Percentiles rank a stretch among this genome's conserved stretches.
Evolutionary conservation across 2,329 filamentous ascomycete species (phyloP).

Genomic region (Fusarium chaquense): DNA sequence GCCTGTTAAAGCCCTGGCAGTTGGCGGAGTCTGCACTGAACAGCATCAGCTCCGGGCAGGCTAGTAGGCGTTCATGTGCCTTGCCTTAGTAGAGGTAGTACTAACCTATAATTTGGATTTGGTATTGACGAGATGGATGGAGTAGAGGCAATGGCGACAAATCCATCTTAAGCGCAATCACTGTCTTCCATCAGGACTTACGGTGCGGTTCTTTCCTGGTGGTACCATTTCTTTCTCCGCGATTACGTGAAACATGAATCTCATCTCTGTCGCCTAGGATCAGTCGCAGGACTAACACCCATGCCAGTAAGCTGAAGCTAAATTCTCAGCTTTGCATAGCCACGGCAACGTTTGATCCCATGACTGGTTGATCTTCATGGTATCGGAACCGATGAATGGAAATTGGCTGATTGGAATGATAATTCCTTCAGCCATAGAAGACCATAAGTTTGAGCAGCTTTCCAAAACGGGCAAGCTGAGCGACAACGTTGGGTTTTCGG

Average conservation of each 20-base stretch:
- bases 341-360: constrained; percentile 2
- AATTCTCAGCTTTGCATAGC: constrained; percentile 16
- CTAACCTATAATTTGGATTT: neutral
- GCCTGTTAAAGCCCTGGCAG: constrained; percentile 8
- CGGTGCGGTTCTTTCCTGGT: neutral
- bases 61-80: neutral
- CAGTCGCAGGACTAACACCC: neutral
- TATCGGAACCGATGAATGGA: neutral
- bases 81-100: neutral
- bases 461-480: constrained; percentile 18
- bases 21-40: constrained; percentile 8
- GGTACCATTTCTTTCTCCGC: neutral
- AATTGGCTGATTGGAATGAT: neutral
- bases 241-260: neutral
- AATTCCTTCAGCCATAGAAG: neutral
- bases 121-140: neutral
- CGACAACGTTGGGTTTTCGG: constrained; percentile 8
- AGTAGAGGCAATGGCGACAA: neutral
- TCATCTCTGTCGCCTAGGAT: neutral
- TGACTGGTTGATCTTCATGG: constrained; percentile 5
- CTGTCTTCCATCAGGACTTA: too few relatives aligned
- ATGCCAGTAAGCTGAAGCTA: constrained; percentile 13
- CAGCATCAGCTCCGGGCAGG: neutral
- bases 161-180: neutral
- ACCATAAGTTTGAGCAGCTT: neutral